Conservation (phyloP, 2,329 filamentous ascomycete genomes). For the Verticillium albo-atrum region DNA sequence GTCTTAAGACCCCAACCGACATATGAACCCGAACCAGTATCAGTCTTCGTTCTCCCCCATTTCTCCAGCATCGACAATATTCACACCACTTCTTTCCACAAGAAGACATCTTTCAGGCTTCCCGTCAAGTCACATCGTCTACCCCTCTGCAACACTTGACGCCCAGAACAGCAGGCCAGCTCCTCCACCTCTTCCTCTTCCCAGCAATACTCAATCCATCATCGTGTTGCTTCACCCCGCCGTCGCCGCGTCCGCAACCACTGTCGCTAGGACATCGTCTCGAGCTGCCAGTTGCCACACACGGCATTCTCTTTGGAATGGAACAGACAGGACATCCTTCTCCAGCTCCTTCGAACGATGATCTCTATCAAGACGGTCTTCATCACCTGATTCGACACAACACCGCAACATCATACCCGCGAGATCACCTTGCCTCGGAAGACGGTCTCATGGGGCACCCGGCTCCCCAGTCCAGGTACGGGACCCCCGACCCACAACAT, state of each 20-base stretch:
- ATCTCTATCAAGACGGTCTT: conserved; percentile 33
- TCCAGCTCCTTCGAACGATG: conserved; percentile 36
- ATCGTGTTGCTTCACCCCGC: no score
- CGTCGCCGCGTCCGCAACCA: no score
- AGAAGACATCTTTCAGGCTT: neutral
- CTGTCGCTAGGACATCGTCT: no score
- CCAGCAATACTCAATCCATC: no score
- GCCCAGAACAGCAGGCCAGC: neutral
- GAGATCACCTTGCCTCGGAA: conserved; percentile 20
- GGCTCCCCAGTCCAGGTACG: conserved; percentile 31
- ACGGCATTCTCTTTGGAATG: conserved; percentile 20
- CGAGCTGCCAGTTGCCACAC: no score
- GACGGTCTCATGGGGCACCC: conserved; percentile 23
- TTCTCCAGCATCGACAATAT: neutral
- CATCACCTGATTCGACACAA: conserved; percentile 41
- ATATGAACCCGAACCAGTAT: neutral
- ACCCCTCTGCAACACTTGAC: neutral
- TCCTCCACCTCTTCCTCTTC: no score
- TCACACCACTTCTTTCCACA: neutral
- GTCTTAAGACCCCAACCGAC: neutral
- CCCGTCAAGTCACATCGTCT: neutral
- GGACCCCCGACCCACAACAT: conserved; percentile 29
- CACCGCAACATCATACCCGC: conserved; percentile 20
- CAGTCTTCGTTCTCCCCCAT: neutral
- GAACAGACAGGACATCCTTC: conserved; percentile 36